These are phyloP conservation scores for Nemania sp. DNA, from an alignment of 2,329 filamentous ascomycete genomes.

Conservation along the genomic window DNA sequence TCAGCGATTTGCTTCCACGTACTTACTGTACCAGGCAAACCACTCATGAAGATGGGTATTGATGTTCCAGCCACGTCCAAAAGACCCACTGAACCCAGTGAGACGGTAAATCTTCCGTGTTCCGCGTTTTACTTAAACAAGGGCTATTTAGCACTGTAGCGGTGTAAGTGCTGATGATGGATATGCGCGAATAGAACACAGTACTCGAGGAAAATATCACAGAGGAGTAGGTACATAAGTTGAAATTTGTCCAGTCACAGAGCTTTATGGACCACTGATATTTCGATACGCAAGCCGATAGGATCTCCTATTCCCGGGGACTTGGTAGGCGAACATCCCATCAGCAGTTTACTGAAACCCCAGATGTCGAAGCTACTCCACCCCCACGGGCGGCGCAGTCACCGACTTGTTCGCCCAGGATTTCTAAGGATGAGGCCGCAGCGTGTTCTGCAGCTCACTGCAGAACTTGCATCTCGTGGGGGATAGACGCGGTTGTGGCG, in stretches of 20 bases:
- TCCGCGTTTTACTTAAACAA: conserved; percentile 3
- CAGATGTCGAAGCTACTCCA: not conserved
- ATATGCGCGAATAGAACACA: not conserved
- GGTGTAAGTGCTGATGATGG: not conserved
- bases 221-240: no score
- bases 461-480: conserved; percentile 18
- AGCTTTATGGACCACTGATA: not conserved
- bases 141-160: not conserved
- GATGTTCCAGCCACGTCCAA: no score
- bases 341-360: not conserved
- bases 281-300: not conserved
- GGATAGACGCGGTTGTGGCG: conserved; percentile 15
- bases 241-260: not conserved
- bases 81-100: not conserved
- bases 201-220: no score
- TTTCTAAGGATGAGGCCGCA: conserved; percentile 9
- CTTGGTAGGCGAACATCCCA: not conserved
- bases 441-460: conserved; percentile 13
- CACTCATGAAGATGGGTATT: no score
- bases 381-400: conserved; percentile 10
- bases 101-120: not conserved
- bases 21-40: not conserved
- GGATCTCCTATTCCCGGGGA: not conserved
- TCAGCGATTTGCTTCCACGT: not conserved
- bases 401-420: conserved; percentile 11